Evolutionary conservation across 441 rosid species (phyloP).

Genomic region (Brassica hybrid): DNA sequence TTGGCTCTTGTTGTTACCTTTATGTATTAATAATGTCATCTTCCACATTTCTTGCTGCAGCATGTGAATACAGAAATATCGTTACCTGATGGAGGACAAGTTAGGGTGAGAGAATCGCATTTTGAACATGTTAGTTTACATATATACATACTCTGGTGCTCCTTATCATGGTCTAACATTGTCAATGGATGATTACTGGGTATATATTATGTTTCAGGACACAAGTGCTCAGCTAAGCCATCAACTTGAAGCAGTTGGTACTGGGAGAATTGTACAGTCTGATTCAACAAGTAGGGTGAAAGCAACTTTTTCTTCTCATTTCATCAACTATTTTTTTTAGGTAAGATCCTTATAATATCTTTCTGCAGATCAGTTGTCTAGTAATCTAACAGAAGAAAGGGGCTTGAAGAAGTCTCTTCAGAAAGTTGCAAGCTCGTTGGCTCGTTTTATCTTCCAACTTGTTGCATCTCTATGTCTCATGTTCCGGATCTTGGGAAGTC

Average conservation of each 20-base stretch:
- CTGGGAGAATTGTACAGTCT: slow-evolving; percentile 49
- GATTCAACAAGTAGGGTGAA: slow-evolving; percentile 57
- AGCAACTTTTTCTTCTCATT: slow-evolving; percentile 19
- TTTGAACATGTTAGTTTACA: slow-evolving; percentile 38
- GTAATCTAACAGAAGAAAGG: slow-evolving; percentile 39
- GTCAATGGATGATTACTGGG: slow-evolving; percentile 48
- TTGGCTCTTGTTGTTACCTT: neutral
- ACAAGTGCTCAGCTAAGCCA: slow-evolving; percentile 42
- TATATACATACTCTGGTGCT: neutral
- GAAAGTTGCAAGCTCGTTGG: slow-evolving; percentile 43
- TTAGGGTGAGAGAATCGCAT: slow-evolving; percentile 35
- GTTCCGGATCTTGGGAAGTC: slow-evolving; percentile 52
- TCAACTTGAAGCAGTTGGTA: slow-evolving; percentile 46
- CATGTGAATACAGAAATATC: slow-evolving; percentile 54
- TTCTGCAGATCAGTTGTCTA: slow-evolving; percentile 53
- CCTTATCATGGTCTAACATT: slow-evolving; percentile 28
- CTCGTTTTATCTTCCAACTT: slow-evolving; percentile 55
- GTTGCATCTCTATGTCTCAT: slow-evolving; percentile 58
- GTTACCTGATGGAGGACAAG: slow-evolving; percentile 51
- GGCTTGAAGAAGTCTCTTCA: slow-evolving; percentile 49
- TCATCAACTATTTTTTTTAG: neutral
- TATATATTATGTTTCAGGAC: slow-evolving; percentile 31
- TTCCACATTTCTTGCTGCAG: slow-evolving; percentile 28
- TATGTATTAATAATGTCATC: slow-evolving; percentile 16
- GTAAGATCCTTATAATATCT: slow-evolving; percentile 27